phyloP scores from a whole-genome alignment of 2,329 filamentous ascomycete species.

The Chrysosphaeria jannelii region DNA sequence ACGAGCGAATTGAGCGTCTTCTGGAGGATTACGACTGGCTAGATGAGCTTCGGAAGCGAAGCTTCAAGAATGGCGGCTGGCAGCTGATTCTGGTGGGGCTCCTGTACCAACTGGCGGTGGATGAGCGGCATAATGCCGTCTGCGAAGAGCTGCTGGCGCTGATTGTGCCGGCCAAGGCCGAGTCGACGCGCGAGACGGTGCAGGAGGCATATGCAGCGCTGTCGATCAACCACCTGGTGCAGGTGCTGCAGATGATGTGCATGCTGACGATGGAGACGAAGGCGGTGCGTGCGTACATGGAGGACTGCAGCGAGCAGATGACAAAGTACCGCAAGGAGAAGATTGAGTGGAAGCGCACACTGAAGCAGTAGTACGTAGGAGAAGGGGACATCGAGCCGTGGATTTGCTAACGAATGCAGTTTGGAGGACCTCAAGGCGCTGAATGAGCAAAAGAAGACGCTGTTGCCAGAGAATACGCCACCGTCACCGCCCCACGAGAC shows the following conservation, averaged over 20 bases:
- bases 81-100: conserved; percentile 68
- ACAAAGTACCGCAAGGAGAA: conserved; percentile 85
- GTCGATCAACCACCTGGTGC: conserved; percentile 56
- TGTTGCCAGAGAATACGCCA: conserved; percentile 42
- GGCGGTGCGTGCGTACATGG: conserved; percentile 62
- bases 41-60: conserved; percentile 49
- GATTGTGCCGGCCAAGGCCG: conserved; percentile 48
- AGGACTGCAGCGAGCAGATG: conserved; percentile 81
- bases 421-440: conserved; percentile 39
- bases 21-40: conserved; percentile 55
- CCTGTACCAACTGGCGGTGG: conserved; percentile 55
- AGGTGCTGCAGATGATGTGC: conserved; percentile 58
- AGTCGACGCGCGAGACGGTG: conserved; percentile 49
- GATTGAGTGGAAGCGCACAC: conserved; percentile 65
- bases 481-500: conserved; percentile 24
- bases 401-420: conserved; percentile 7
- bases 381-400: too few species aligned
- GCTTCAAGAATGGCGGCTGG: conserved; percentile 77
- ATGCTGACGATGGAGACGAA: conserved; percentile 68
- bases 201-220: conserved; percentile 40
- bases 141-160: conserved; percentile 57
- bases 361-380: conserved; percentile 34
- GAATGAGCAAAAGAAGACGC: conserved; percentile 42
- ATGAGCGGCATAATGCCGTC: conserved; percentile 31
- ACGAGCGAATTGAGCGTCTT: conserved; percentile 47